Base-by-base conservation (phyloP, 2,329 filamentous ascomycete genomes). In the Lasiodiplodia sp. region DNA sequence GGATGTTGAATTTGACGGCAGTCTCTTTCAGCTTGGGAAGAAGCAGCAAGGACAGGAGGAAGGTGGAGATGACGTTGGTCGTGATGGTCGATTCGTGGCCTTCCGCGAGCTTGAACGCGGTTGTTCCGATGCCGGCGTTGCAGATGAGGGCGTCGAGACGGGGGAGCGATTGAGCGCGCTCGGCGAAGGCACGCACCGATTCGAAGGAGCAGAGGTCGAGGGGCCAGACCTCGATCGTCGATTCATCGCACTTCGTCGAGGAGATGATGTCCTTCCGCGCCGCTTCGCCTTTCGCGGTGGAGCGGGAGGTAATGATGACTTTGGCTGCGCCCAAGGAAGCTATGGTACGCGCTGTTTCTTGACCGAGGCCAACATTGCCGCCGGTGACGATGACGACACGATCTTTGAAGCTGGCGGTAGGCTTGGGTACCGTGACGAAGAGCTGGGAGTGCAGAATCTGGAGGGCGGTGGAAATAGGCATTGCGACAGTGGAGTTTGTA, bases 381-480 rank as follows among this genome's bases (percentile, higher is more conserved):
- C 84, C 84, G 0, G 84, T 86, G 1, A 86, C 78, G 52, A 86
- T 78, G 69, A 82, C 74, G 0, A 81, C 82, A 67, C 82, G 78
- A 31, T 77, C 80, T 1, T 63, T 64, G 18, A 75, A 77, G 14
- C 72, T 71, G 28, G 62, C 65, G 16, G 71, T 72, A 58, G 81
- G 74, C 7, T 72, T 68, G 38, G 75, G 68, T 2, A 79, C 80
- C 2, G 73, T 79, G 56, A 80, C 69, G 67, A 82, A 76, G 69
- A 82, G 75, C 70, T 84, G 82, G 34, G 73, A 75, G 70, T 81
- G 77, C 64, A 84, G 69, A 71, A 83, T 81, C 31, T 18, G 23
- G 40, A 58, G 53, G 53, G 52, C 18, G 28, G 38, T 31, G 53
- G 16, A 14, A 28, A 67, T 53, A 23, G 25, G 18, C 53, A 58